A percentile compares a stretch with the other conserved stretches of the same genome.
Evolutionary conservation across 495 filamentous ascomycete species (phyloP).

Genomic region (Penicillium coffeae): DNA sequence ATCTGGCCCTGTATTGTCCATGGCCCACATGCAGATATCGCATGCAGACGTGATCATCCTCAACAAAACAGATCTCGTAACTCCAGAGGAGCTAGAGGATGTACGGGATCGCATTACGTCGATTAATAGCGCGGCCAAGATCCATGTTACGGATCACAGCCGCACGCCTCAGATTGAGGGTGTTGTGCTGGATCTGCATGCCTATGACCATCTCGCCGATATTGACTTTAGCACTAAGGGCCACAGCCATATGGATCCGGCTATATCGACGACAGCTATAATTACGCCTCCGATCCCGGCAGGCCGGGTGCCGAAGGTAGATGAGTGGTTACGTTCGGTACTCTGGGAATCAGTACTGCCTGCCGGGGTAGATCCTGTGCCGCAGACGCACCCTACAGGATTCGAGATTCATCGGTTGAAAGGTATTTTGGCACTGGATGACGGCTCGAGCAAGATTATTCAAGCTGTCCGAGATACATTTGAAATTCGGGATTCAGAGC

Average conservation of each 20-base stretch:
- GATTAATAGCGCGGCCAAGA: constrained; percentile 87
- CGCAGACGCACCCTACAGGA: constrained; percentile 15
- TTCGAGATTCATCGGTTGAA: constrained; percentile 87
- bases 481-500: constrained; percentile 70
- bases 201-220: constrained; percentile 75
- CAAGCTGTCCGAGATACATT: constrained; percentile 94
- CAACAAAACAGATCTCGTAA: constrained; percentile 93
- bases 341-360: constrained; percentile 79
- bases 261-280: constrained; percentile 82
- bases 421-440: constrained; percentile 59
- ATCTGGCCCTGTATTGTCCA: constrained; percentile 67
- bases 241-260: constrained; percentile 79
- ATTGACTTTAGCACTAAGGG: constrained; percentile 64
- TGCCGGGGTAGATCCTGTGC: background rate
- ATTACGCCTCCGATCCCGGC: constrained; percentile 52
- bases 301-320: constrained; percentile 55
- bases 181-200: constrained; percentile 83
- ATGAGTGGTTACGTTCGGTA: constrained; percentile 77
- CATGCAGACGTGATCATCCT: constrained; percentile 95
- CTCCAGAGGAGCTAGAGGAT: constrained; percentile 55
- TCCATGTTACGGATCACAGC: constrained; percentile 76
- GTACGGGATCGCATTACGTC: constrained; percentile 65
- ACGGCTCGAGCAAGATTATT: constrained; percentile 67
- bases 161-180: constrained; percentile 78
- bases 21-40: constrained; percentile 92